Conservation (phyloP, 208 protist genomes). For the Crithidia mellificae region DNA sequence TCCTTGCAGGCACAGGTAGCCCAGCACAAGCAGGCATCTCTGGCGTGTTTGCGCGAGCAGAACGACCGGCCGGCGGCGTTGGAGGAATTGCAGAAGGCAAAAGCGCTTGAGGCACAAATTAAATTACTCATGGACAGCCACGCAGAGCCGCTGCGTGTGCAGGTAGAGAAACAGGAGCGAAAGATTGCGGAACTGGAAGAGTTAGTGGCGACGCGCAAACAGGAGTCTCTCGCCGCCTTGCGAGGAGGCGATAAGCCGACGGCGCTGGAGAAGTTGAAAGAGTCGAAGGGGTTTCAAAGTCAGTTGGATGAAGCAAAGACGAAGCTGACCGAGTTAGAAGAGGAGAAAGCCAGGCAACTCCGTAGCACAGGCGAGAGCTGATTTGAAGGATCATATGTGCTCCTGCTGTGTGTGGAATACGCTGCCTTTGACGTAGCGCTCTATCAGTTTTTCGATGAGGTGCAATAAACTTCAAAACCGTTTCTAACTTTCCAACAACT, state of each 20-base stretch:
- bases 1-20: conserved; percentile 24
- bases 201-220: conserved; percentile 35
- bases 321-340: conserved; percentile 12
- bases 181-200: conserved; percentile 30
- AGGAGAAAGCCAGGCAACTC: conserved; percentile 24
- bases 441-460: too few relatives aligned
- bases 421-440: too few relatives aligned
- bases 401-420: too few relatives aligned
- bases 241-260: conserved; percentile 36
- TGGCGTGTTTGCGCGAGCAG: conserved; percentile 24
- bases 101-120: conserved; percentile 32
- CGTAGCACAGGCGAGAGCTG: conserved; percentile 16
- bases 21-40: conserved; percentile 25
- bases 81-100: conserved; percentile 32
- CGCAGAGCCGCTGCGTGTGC: conserved; percentile 28
- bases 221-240: conserved; percentile 33
- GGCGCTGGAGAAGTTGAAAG: conserved; percentile 39
- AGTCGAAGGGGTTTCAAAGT: conserved; percentile 36
- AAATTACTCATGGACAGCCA: conserved; percentile 24
- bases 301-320: conserved; percentile 34
- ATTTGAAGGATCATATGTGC: too few relatives aligned
- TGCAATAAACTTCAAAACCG: too few relatives aligned
- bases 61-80: conserved; percentile 33
- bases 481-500: too few relatives aligned
- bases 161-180: conserved; percentile 30